These are phyloP conservation scores for Cynanchum wilfordii DNA, from an alignment of 257 asterid species.

Conservation along the genomic window DNA sequence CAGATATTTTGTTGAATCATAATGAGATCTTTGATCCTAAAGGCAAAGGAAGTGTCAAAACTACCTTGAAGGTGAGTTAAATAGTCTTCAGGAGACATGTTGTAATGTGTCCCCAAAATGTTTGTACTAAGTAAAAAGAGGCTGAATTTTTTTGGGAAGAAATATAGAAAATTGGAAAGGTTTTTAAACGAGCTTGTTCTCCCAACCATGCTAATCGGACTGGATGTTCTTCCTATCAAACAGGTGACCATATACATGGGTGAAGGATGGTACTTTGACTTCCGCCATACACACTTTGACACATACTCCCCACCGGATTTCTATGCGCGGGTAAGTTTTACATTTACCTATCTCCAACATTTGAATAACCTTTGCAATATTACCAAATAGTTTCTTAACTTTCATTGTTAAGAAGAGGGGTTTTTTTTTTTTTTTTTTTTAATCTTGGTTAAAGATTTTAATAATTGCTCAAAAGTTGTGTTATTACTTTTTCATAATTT, in stretches of 20 bases:
- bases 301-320: conserved; percentile 89
- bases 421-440: too few species aligned
- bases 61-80: conserved; percentile 62
- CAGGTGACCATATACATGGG: conserved; percentile 92
- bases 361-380: background rate
- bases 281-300: conserved; percentile 68
- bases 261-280: conserved; percentile 88
- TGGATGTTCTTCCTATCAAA: conserved; percentile 15
- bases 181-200: background rate
- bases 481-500: too few species aligned
- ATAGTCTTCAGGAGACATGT: background rate
- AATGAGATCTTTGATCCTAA: conserved; percentile 61
- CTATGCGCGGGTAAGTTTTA: conserved; percentile 62
- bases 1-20: conserved; percentile 53
- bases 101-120: background rate
- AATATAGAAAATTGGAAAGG: background rate
- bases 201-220: background rate
- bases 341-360: background rate
- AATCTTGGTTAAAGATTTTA: background rate
- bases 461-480: background rate
- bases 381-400: background rate
- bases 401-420: background rate
- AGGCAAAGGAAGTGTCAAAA: conserved; percentile 48
- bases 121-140: background rate
- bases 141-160: background rate